Evolutionary conservation across 441 rosid species (phyloP).

Genomic region (Erysimum pusillum): DNA sequence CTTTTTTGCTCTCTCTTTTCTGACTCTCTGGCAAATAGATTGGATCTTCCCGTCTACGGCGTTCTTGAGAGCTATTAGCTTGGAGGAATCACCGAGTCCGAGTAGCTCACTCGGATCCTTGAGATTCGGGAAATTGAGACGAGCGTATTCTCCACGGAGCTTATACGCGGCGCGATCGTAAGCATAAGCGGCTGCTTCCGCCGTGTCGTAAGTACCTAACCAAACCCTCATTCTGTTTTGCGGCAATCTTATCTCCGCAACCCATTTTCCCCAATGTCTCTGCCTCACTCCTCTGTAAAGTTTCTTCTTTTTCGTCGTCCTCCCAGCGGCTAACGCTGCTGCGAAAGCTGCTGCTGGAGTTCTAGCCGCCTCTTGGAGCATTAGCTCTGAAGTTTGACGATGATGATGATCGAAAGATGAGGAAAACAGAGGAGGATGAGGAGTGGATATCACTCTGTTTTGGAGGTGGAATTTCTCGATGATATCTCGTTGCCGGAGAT

Average conservation of each 20-base stretch:
- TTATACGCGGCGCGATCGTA: slow-evolving; percentile 96
- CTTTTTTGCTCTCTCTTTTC: slow-evolving; percentile 69
- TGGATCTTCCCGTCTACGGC: slow-evolving; percentile 91
- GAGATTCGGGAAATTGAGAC: slow-evolving; percentile 81
- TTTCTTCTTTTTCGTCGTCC: slow-evolving; percentile 62
- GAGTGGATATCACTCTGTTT: slow-evolving; percentile 48
- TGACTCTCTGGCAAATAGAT: slow-evolving; percentile 82
- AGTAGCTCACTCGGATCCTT: slow-evolving; percentile 66
- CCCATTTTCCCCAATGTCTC: slow-evolving; percentile 92
- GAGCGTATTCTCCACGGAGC: slow-evolving; percentile 93
- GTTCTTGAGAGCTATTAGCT: slow-evolving; percentile 65
- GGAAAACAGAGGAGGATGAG: slow-evolving; percentile 45
- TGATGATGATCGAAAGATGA: slow-evolving; percentile 24
- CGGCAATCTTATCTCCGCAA: slow-evolving; percentile 80
- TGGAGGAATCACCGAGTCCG: slow-evolving; percentile 63
- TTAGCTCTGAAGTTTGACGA: slow-evolving; percentile 27
- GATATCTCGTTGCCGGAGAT: slow-evolving; percentile 83
- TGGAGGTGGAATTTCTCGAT: slow-evolving; percentile 63
- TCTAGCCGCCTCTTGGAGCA: slow-evolving; percentile 36
- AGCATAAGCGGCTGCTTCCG: slow-evolving; percentile 82
- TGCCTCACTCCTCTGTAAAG: slow-evolving; percentile 91
- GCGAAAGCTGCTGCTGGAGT: slow-evolving; percentile 35
- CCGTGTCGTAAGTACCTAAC: slow-evolving; percentile 79
- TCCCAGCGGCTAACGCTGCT: slow-evolving; percentile 38
- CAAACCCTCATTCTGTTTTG: slow-evolving; percentile 83